Percentiles rank a stretch among this genome's conserved stretches.
These are phyloP conservation scores for Parasitella parasitica DNA, from an alignment of 371 early-diverging fungal genomes.

Conservation along the genomic window DNA sequence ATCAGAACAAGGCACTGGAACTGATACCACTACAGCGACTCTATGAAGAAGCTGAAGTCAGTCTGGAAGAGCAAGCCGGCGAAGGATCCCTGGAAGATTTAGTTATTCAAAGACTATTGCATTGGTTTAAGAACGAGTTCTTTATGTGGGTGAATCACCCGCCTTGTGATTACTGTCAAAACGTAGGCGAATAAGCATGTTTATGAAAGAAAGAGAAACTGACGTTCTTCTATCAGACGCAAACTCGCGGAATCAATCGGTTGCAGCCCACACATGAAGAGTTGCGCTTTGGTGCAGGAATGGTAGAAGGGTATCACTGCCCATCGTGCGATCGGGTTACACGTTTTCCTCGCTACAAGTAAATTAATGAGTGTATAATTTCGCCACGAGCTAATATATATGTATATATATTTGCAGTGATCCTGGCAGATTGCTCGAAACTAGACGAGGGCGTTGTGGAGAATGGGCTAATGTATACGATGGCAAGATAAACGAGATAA, in stretches of 20 bases:
- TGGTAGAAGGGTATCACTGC: slow-evolving; percentile 65
- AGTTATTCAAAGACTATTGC: slow-evolving; percentile 42
- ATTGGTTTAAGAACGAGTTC: slow-evolving; percentile 65
- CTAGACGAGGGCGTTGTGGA: slow-evolving; percentile 71
- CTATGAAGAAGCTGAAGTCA: slow-evolving; percentile 42
- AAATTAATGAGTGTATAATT: too few relatives aligned
- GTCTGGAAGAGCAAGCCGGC: slow-evolving; percentile 6
- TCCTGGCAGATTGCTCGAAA: slow-evolving; percentile 56
- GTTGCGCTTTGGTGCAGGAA: slow-evolving; percentile 43
- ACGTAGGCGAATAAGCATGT: background rate
- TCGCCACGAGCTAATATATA: too few relatives aligned
- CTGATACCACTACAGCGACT: slow-evolving; percentile 48
- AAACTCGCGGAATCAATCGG: slow-evolving; percentile 15
- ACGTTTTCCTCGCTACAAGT: slow-evolving; percentile 76
- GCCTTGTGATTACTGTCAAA: slow-evolving; percentile 20
- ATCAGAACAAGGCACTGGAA: slow-evolving; percentile 47
- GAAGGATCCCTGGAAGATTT: slow-evolving; percentile 29
- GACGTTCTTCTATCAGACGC: slow-evolving; percentile 20
- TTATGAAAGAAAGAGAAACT: background rate
- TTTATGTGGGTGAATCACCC: slow-evolving; percentile 71
- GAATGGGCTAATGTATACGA: slow-evolving; percentile 73
- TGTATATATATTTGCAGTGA: slow-evolving; percentile 31
- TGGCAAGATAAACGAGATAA: background rate
- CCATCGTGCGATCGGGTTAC: slow-evolving; percentile 38
- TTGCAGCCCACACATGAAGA: slow-evolving; percentile 59